Conservation (phyloP, 257 asterid species). For the Rhazya stricta region DNA sequence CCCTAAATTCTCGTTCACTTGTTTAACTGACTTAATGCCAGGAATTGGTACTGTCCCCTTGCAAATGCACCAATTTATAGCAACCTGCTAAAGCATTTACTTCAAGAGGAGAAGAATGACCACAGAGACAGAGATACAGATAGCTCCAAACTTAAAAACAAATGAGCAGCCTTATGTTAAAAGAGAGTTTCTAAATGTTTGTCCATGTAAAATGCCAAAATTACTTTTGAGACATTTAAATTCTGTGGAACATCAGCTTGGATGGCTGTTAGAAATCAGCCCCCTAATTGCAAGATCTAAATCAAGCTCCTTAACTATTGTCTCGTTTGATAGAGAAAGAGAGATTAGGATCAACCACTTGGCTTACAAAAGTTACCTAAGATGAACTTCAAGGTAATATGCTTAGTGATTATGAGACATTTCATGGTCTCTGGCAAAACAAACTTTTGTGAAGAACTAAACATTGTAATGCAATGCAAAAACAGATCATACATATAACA, state of each 20-base stretch:
- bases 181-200: neutral
- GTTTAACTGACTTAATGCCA: constrained; percentile 72
- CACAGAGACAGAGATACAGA: neutral
- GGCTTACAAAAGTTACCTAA: neutral
- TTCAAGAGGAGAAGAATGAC: neutral
- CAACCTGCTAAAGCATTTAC: constrained; percentile 43
- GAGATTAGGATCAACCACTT: neutral
- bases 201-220: neutral
- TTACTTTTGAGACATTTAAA: neutral
- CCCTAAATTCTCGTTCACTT: constrained; percentile 76
- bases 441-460: neutral
- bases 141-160: neutral
- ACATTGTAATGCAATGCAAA: neutral
- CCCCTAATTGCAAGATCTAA: neutral
- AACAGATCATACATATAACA: neutral
- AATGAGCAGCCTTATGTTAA: neutral
- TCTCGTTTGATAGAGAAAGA: neutral
- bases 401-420: neutral
- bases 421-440: neutral
- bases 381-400: neutral
- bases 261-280: neutral
- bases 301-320: neutral
- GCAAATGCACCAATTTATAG: constrained; percentile 91
- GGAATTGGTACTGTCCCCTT: constrained; percentile 88
- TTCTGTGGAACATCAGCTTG: neutral